These are phyloP conservation scores for Fragosphaeria purpurea DNA, from an alignment of 2,329 filamentous ascomycete species.

Conservation along the genomic window DNA sequence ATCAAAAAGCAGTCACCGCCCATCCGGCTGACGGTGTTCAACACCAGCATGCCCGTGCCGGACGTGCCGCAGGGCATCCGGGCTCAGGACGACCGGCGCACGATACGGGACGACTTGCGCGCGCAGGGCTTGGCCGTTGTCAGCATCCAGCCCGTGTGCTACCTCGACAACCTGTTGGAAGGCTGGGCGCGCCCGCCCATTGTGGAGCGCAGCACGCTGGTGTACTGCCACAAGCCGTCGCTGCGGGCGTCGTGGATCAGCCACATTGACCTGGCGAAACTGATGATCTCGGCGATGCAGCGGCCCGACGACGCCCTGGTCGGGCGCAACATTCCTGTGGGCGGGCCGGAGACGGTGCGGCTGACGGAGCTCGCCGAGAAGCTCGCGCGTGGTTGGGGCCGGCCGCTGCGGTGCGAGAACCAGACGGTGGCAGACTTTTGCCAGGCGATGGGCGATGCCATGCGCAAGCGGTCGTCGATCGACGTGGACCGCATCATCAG, in stretches of 20 bases:
- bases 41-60: slow-evolving; percentile 19
- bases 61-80: slow-evolving; percentile 15
- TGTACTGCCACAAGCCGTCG: slow-evolving; percentile 28
- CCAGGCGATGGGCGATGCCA: slow-evolving; percentile 20
- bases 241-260: slow-evolving; percentile 29
- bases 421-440: slow-evolving; percentile 24
- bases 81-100: slow-evolving; percentile 21
- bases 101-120: slow-evolving; percentile 22
- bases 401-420: slow-evolving; percentile 20
- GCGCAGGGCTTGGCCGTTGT: slow-evolving; percentile 21
- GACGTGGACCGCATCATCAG: slow-evolving; percentile 24
- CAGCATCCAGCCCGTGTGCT: slow-evolving; percentile 27
- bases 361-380: slow-evolving; percentile 23
- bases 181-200: slow-evolving; percentile 28
- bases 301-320: slow-evolving; percentile 20
- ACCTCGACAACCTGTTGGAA: slow-evolving; percentile 28
- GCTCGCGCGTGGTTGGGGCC: slow-evolving; percentile 23
- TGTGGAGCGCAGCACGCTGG: slow-evolving; percentile 22
- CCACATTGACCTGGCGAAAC: slow-evolving; percentile 27
- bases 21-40: slow-evolving; percentile 17
- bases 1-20: slow-evolving; percentile 43
- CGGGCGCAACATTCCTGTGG: slow-evolving; percentile 24
- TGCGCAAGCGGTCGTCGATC: slow-evolving; percentile 21
- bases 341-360: slow-evolving; percentile 25
- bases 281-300: slow-evolving; percentile 26